A percentile compares a stretch with the other conserved stretches of the same genome.
Evolutionary conservation across 1,139 yeast genomes (phyloP).

Genomic region (Wickerhamomyces sp.): DNA sequence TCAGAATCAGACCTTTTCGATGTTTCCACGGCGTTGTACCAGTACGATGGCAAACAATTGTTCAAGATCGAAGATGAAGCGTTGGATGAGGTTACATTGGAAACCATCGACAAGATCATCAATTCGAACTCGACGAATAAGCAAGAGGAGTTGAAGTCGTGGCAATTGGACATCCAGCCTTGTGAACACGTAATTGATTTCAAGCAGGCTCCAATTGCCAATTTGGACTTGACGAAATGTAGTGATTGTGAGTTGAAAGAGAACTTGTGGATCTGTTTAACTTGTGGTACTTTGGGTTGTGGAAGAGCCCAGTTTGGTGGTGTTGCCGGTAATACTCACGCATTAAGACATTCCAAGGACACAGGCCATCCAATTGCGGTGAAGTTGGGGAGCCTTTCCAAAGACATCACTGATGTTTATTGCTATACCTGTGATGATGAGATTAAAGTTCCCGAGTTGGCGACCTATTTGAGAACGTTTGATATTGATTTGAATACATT

Average conservation of each 20-base stretch:
- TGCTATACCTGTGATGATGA: conserved; percentile 91
- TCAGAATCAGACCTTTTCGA: conserved; percentile 67
- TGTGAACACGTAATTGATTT: conserved; percentile 69
- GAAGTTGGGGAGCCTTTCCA: conserved; percentile 83
- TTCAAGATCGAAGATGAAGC: conserved; percentile 4
- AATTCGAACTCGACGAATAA: conserved; percentile 60
- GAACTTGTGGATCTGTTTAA: conserved; percentile 88
- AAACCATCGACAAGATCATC: conserved; percentile 45
- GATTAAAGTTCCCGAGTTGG: conserved; percentile 63
- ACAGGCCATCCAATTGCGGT: conserved; percentile 75
- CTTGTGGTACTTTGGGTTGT: conserved; percentile 87
- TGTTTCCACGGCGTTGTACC: conserved; percentile 27
- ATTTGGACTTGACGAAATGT: conserved; percentile 46
- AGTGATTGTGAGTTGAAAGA: conserved; percentile 61
- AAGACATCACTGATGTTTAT: conserved; percentile 63
- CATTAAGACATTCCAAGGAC: conserved; percentile 58
- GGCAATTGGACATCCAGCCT: conserved; percentile 85
- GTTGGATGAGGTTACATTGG: conserved; percentile 13
- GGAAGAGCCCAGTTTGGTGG: conserved; percentile 93
- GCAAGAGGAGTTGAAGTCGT: conserved; percentile 73
- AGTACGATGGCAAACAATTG: conserved; percentile 8
- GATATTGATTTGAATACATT: conserved; percentile 61
- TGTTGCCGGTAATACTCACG: conserved; percentile 91
- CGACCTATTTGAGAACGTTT: conserved; percentile 45
- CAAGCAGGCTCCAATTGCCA: conserved; percentile 30